Evolutionary conservation across 1,284 basidiomycete species (phyloP), one percentile per base, ranked within the genome.

Genomic region (Ceratobasidium papillatum): DNA sequence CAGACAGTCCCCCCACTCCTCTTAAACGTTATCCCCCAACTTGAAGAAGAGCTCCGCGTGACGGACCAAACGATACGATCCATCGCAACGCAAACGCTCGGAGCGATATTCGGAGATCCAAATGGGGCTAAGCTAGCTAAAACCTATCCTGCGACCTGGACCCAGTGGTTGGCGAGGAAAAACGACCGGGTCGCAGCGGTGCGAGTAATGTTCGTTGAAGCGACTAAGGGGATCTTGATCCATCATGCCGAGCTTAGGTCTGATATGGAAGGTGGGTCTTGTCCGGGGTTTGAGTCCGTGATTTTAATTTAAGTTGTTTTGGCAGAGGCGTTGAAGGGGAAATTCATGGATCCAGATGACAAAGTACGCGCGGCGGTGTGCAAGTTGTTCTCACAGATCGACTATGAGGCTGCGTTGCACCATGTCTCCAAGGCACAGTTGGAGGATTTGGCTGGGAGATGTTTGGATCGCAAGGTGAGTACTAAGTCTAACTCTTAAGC

Each of bases 361-460:
- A 94, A 91, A 79, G 91, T 99, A 32, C 89, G 98, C 41, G 89
- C 91, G 1, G 92, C 94, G 0, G 90, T 91, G 0, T 96, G 95
- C 84, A 91, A 89, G 80, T 83, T 94, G 7, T 93, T 96, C 77
- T 90, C 90, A 0, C 87, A 91, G 74, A 83, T 99, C 34, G 96
- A 98, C 81, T 98, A 96, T 80, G 96, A 99, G 82, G 93, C 92
- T 0, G 91, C 91, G 0, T 81, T 96, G 49, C 95, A 98, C 80
- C 90, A 95, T 79, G 89, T 98, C 34, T 88, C 89, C 14, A 85
- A 87, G 74, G 80, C 81, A 0, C 88, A 92, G 62, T 83, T 99
- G 49, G 85, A 86, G 22, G 85, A 84, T 4, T 83, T 99, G 0
- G 91, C 89, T 1, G 91, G 87, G 30, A 88, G 98, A 43, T 89